phyloP scores from a whole-genome alignment of 306 rosid species.

The Vigna reflexopilosa region DNA sequence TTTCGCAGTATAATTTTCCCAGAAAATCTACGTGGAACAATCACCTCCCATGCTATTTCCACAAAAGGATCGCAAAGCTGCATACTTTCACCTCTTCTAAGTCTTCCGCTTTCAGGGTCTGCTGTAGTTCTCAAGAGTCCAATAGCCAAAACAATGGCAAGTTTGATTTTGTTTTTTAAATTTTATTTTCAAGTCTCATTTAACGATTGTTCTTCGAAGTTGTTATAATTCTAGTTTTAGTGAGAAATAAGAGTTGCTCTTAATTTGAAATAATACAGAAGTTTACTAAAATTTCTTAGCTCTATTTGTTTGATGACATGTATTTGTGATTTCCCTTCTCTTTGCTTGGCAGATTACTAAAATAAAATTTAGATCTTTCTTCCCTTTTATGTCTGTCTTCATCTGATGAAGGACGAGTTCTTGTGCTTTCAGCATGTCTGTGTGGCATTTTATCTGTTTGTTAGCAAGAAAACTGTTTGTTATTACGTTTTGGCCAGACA shows the following conservation, averaged over 20 bases:
- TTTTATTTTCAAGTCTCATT: background rate
- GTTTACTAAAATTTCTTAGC: background rate
- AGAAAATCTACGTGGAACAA: conserved; percentile 53
- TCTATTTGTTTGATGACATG: conserved; percentile 15
- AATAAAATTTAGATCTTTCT: background rate
- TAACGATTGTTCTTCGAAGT: conserved; percentile 5
- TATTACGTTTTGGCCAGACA: conserved; percentile 29
- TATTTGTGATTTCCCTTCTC: conserved; percentile 23
- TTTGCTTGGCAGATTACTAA: conserved; percentile 9
- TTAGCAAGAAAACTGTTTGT: conserved; percentile 11
- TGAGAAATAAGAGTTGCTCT: background rate
- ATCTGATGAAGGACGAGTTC: background rate
- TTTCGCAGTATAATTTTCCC: conserved; percentile 57
- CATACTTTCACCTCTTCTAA: conserved; percentile 45
- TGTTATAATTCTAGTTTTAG: conserved; percentile 10
- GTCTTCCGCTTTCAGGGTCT: conserved; percentile 51
- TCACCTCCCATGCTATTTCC: conserved; percentile 45
- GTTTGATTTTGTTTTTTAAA: conserved; percentile 25
- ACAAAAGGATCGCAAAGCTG: conserved; percentile 49
- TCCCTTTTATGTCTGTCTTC: background rate
- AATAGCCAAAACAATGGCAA: conserved; percentile 77
- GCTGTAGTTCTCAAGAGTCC: conserved; percentile 65
- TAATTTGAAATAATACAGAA: conserved; percentile 11
- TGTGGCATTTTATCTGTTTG: conserved; percentile 23
- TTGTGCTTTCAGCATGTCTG: background rate